Percentiles rank a stretch among this genome's conserved stretches.
These are phyloP conservation scores for Collybia sordida DNA, from an alignment of 768 basidiomycete genomes.

Conservation along the genomic window DNA sequence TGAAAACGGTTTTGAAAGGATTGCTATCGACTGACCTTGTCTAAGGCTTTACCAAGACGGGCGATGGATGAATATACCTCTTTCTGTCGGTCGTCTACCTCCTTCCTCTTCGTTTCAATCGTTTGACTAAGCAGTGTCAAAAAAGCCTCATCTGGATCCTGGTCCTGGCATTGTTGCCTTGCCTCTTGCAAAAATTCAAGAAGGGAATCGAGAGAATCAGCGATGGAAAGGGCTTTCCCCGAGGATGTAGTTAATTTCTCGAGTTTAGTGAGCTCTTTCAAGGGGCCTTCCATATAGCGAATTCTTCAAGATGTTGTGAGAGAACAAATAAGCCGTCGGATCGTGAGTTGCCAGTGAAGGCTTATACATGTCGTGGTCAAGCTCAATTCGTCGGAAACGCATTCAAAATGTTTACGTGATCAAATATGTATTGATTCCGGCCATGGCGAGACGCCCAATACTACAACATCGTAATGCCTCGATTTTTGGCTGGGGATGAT, in stretches of 20 bases:
- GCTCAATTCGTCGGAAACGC: too few relatives aligned
- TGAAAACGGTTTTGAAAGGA: slow-evolving; percentile 2
- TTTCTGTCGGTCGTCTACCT: slow-evolving; percentile 86
- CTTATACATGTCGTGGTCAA: too few relatives aligned
- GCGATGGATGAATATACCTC: slow-evolving; percentile 79
- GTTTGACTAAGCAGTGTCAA: slow-evolving; percentile 51
- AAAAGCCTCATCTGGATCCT: slow-evolving; percentile 47
- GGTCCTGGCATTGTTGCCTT: slow-evolving; percentile 50
- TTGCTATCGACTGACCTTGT: slow-evolving; percentile 64
- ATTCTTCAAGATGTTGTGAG: slow-evolving; percentile 11
- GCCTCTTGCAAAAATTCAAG: slow-evolving; percentile 56
- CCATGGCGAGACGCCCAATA: background rate
- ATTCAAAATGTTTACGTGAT: background rate
- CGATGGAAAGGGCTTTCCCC: slow-evolving; percentile 53
- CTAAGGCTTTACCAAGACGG: slow-evolving; percentile 81
- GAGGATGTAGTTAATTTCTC: slow-evolving; percentile 59
- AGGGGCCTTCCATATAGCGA: slow-evolving; percentile 60
- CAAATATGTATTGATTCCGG: background rate
- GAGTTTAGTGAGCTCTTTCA: slow-evolving; percentile 80
- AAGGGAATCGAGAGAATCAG: slow-evolving; percentile 64
- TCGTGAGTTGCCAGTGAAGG: too few relatives aligned
- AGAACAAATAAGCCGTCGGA: background rate
- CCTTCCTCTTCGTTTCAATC: slow-evolving; percentile 76
- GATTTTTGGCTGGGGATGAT: slow-evolving; percentile 77
- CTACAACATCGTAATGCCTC: slow-evolving; percentile 38